Evolutionary conservation across 345 rosid species (phyloP).

Genomic region (Durio zibethinus): DNA sequence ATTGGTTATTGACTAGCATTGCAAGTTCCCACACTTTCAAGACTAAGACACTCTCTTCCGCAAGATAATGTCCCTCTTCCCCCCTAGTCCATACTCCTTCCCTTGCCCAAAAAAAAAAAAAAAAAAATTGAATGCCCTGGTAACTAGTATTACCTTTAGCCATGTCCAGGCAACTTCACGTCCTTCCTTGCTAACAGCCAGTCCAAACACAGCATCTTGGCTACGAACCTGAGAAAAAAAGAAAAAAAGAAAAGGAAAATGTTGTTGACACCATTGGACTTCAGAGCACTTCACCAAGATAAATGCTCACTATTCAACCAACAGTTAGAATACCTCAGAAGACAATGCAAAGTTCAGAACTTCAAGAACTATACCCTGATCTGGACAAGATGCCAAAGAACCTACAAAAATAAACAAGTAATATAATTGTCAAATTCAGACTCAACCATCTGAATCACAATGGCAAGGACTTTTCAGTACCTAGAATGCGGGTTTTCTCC

Average conservation of each 20-base stretch:
- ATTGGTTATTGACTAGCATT: not conserved
- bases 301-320: not conserved
- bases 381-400: conserved; percentile 65
- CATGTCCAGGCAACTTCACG: conserved; percentile 94
- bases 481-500: conserved; percentile 88
- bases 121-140: too few relatives aligned
- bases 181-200: conserved; percentile 66
- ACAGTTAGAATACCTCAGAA: conserved; percentile 47
- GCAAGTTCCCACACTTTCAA: not conserved
- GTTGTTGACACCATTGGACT: not conserved
- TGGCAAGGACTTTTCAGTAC: conserved; percentile 30
- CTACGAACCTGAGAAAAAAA: conserved; percentile 59
- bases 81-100: not conserved
- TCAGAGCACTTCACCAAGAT: not conserved
- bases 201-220: conserved; percentile 82
- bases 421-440: conserved; percentile 1
- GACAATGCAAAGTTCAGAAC: conserved; percentile 70
- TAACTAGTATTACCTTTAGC: conserved; percentile 55
- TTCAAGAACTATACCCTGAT: conserved; percentile 58
- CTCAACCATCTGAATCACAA: conserved; percentile 6
- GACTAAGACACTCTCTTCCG: not conserved
- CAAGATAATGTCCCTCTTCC: not conserved
- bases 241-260: not conserved
- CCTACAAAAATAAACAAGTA: conserved; percentile 36
- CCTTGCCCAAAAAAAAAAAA: not conserved